phyloP scores from a whole-genome alignment of 2,329 filamentous ascomycete genomes.

The Aspergillus persii region DNA sequence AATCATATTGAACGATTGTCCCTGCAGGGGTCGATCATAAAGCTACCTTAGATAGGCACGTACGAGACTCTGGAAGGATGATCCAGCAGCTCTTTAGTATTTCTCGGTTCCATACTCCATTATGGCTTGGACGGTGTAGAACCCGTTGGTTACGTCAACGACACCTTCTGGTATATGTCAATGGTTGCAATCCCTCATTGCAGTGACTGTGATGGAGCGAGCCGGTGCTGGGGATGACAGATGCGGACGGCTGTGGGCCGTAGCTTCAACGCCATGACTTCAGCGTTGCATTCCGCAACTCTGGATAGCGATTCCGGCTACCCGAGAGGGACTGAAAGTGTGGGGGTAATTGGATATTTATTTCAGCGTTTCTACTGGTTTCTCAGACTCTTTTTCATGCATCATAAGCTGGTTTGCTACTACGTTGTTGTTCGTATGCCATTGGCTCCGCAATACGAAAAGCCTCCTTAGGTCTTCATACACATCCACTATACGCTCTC shows the following conservation, averaged over 20 bases:
- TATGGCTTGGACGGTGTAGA: not conserved
- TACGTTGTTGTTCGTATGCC: too few relatives aligned
- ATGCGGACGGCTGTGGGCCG: not conserved
- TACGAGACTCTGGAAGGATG: too few relatives aligned
- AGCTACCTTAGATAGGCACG: not conserved
- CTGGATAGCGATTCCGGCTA: too few relatives aligned
- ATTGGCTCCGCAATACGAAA: too few relatives aligned
- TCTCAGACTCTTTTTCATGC: too few relatives aligned
- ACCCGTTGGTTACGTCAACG: not conserved
- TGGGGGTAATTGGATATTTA: too few relatives aligned
- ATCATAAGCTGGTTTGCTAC: too few relatives aligned
- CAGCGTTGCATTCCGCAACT: not conserved
- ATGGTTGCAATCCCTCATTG: not conserved
- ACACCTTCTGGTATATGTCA: not conserved
- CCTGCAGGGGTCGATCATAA: not conserved
- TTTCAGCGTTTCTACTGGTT: too few relatives aligned
- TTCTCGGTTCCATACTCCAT: not conserved
- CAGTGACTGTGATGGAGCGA: not conserved
- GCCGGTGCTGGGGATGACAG: not conserved
- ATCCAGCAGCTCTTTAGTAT: not conserved
- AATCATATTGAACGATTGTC: slow-evolving; percentile 5
- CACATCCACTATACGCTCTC: too few relatives aligned
- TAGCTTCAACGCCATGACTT: not conserved
- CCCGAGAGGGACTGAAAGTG: too few relatives aligned
- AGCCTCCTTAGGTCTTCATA: too few relatives aligned